Evolutionary conservation across 352 stramenopile species (phyloP), one percentile per base, ranked within the genome.

Genomic region (Phytophthora podocarpi): DNA sequence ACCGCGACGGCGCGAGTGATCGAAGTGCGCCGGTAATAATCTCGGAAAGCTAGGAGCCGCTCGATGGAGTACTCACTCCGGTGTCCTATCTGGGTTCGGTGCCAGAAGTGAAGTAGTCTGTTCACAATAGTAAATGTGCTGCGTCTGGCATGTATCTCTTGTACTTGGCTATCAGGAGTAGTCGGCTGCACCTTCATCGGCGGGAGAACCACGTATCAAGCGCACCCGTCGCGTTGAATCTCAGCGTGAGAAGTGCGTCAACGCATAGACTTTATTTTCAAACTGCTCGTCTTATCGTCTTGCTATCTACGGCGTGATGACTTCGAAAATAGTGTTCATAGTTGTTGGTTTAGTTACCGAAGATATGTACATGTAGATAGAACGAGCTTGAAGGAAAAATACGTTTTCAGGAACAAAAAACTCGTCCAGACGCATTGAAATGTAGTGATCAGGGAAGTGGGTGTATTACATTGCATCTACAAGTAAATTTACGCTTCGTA

Each of bases 401-500:
- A n/a, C n/a, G n/a, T n/a, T n/a, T n/a, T n/a, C n/a, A n/a, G n/a
- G n/a, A n/a, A n/a, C n/a, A n/a, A n/a, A n/a, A n/a, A n/a, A n/a
- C n/a, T n/a, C n/a, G n/a, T n/a, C n/a, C n/a, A n/a, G n/a, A n/a
- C n/a, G n/a, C n/a, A n/a, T n/a, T n/a, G n/a, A n/a, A n/a, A n/a
- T n/a, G n/a, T n/a, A n/a, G n/a, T n/a, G n/a, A n/a, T n/a, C 21
- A 35, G 12, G 15, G 27, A 23, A 11, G 10, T 60, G 32, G n/a
- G n/a, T n/a, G n/a, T 66, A 70, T 64, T 78, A 75, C 18, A 39
- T 46, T n/a, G 47, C n/a, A 20, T 43, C 27, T 24, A 46, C 20
- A 16, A 64, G 18, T 3, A 48, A 39, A 24, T 65, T 59, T 16
- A 80, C 30, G 49, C 59, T 82, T 18, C 50, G 48, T 27, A 76